Evolutionary conservation across 495 filamentous ascomycete genomes (phyloP).

Genomic region (Daldinia loculata): DNA sequence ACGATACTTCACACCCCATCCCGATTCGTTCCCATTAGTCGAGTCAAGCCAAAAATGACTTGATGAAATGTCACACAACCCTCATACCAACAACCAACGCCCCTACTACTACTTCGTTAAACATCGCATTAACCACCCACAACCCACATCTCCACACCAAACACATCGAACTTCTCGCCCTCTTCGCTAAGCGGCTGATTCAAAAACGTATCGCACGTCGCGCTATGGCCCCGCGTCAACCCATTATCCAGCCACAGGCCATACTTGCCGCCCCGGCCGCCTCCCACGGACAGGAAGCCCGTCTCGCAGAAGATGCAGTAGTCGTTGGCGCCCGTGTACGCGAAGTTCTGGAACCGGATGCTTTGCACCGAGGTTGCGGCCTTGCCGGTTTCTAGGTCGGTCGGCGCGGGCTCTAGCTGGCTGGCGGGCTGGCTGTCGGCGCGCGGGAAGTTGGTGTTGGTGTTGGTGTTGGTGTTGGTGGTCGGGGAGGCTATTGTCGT

Average conservation of each 20-base stretch:
- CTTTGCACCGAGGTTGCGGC: conserved; percentile 47
- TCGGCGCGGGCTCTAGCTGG: conserved; percentile 33
- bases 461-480: background rate
- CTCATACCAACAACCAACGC: too few relatives aligned
- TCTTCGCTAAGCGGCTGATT: conserved; percentile 97
- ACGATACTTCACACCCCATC: background rate
- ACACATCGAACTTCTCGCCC: conserved; percentile 88
- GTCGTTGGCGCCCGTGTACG: conserved; percentile 94
- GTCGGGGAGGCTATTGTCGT: conserved; percentile 65
- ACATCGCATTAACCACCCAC: conserved; percentile 58
- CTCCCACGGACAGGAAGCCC: conserved; percentile 84
- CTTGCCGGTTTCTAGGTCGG: conserved; percentile 22
- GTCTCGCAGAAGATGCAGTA: conserved; percentile 91
- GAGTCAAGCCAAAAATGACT: background rate
- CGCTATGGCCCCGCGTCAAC: conserved; percentile 86
- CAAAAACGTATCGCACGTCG: conserved; percentile 86
- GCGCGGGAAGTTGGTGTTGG: conserved; percentile 33
- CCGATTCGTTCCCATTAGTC: background rate
- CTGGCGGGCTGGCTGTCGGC: conserved; percentile 37
- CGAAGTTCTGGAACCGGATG: conserved; percentile 95
- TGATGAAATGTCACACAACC: too few relatives aligned
- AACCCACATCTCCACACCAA: conserved; percentile 94
- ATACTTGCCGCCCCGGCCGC: conserved; percentile 86
- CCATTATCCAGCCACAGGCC: conserved; percentile 91
- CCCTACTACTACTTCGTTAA: too few relatives aligned